Base-by-base conservation (phyloP, 2,329 filamentous ascomycete species). In the Polychaeton citri region DNA sequence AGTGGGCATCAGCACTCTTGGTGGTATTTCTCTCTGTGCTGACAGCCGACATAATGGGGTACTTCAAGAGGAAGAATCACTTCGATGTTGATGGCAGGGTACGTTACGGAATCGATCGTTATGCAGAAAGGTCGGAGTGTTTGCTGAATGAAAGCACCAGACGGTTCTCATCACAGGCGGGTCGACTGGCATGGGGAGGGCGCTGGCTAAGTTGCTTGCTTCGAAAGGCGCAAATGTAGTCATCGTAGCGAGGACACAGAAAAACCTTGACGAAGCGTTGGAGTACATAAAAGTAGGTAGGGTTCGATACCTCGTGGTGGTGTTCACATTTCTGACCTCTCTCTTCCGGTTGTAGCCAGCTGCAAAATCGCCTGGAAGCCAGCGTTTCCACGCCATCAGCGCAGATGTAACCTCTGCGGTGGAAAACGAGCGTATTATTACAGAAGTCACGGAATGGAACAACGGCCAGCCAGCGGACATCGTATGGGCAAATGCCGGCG, bases 101-200 rank as follows among this genome's bases (percentile, higher is more conserved):
- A 62, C 48, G 65, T 48, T n/a, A 18, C 28, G 30, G 18, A 20
- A 35, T 20, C 33, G 20, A 3, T 28, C 32, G 15, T 26, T 9
- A 19, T 13, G 5, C 16, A 5, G 12, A 16, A 5, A 13, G 57
- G 8, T 35, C 24, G 34, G 36, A 33, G 35, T 30, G n/a, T 36
- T 32, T 9, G 12, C 3, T 31, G 17, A 42, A 37, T 31, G 17
- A 42, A 37, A 7, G 38, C 40, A 18, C 20, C 48, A 94, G 86
- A 94, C 87, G 2, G 70, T 92, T 35, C 67, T 96, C 37, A 67
- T 98, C 35, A 98, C 90, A 1, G 90, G 90, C 32, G 86, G 79
- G 20, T 95, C 90, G 0, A 83, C 95, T 54, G 90, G 90, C 39
- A 84, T 95, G 80, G 90, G 90, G 40, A 76, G 78, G 47, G 75